Base-by-base conservation (phyloP, 805 yeast species). In the Sungouiella blattae region DNA sequence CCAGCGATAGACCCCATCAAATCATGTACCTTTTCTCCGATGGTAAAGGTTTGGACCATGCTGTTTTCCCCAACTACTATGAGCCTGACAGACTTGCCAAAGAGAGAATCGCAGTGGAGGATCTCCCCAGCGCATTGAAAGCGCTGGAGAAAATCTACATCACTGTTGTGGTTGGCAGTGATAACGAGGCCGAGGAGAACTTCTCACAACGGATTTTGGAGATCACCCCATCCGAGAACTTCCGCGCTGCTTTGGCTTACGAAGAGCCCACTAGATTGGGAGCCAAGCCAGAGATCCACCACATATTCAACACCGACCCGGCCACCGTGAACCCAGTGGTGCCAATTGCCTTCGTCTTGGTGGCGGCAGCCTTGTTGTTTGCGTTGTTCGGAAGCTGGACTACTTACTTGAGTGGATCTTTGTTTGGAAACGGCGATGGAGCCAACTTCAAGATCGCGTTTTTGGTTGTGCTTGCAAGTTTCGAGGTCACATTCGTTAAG, bases 211-310 rank as follows among this genome's bases (percentile, higher is more conserved):
- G 44, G 13, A 55, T 65, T 47, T 60, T 50, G 14, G 64, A 63
- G 37, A 32, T 67, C 18, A 22, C 56, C 9, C 67, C 69, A 11
- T 34, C 54, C 26, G 51, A 43, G 7, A 58, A 51, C 16, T 52
- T 65, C 34, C 39, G 49, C 36, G 42, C 34, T 4, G 35, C 58
- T 11, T 47, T 57, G 21, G 44, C 46, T 14, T 55, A 58, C 43
- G 35, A 36, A 14, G 43, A 52, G 38, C 44, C 70, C 15, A 29
- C 43, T n/a, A 63, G 73, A 45, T 58, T 70, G 37, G 82, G 73
- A 2, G 55, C 71, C 11, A 57, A 70, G 52, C 75, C 80, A 2
- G 88, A 82, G 58, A 82, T 87, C 44, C 58, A 57, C 44, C 87
- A 85, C 57, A 54, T 60, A 24, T 87, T 87, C 64, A 69, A 67